Base-by-base conservation (phyloP, 352 stramenopile species). In the Blastocystis sp. region DNA sequence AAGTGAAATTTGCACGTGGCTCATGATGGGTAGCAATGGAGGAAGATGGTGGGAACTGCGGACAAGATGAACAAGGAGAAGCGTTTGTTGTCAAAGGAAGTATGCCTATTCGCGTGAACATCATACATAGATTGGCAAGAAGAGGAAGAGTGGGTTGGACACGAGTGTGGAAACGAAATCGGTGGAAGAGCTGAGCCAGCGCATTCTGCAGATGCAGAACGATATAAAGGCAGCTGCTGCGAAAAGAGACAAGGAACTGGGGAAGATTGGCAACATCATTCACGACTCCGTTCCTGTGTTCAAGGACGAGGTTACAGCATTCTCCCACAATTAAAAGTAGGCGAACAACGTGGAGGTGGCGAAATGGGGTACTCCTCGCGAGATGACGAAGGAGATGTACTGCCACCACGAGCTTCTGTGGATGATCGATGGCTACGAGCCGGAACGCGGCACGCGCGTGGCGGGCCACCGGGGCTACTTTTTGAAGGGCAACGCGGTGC, bases 391-490 rank as follows among this genome's bases (percentile, higher is more conserved):
- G n/a, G 90, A 81, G 21, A 59, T 92, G 38, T 67, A 76, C 17
- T 62, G 78, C 41, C 86, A 90, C 62, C 77, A 88, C 48, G 89
- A 91, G 90, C 92, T 98, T 62, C 92, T 99, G 62, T 97, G 97
- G 92, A 95, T 95, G 79, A 98, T 99, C 90, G 96, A 97, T 76
- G 97, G 97, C 28, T 99, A 99, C 91, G 97, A 99, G 92, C 97
- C 97, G 2, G 93, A 97, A 70, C 92, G 95, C 62, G 97, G 97
- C 76, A 94, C 96, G 67, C 90, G 94, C 59, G 95, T 99, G 38
- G 97, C 96, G 45, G 97, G 97, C 67, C 96, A 99, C 91, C 94
- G 97, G 61, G 96, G 93, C 19, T 99, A 99, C 92, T 99, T 99
- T 91, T 92, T 99, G 70, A 98, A 95, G 76, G 97, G 98, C 91